Percentiles rank a stretch among this genome's conserved stretches.
These are phyloP conservation scores for Jaapia argillacea DNA, from an alignment of 768 basidiomycete genomes.

Conservation along the genomic window DNA sequence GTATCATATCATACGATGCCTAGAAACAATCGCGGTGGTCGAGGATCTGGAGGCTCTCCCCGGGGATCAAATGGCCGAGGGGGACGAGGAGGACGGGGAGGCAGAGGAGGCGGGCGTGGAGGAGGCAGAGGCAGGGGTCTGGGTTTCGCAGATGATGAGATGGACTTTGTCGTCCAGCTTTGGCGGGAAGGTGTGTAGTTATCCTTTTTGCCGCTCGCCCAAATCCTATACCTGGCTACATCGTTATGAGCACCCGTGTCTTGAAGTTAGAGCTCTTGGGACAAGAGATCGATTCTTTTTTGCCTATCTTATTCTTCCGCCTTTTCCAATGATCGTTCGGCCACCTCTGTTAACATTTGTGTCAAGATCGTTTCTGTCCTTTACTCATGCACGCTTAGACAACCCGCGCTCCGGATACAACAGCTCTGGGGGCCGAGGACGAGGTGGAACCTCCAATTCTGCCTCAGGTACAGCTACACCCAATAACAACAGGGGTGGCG, in stretches of 20 bases:
- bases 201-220: constrained; percentile 10
- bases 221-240: background rate
- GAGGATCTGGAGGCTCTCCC: too few relatives aligned
- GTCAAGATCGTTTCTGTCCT: background rate
- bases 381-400: background rate
- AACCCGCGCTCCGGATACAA: constrained; percentile 3
- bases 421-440: constrained; percentile 16
- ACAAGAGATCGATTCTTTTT: too few relatives aligned
- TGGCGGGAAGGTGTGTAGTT: constrained; percentile 10
- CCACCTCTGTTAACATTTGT: background rate
- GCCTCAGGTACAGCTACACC: background rate
- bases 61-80: constrained; percentile 4
- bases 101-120: constrained; percentile 1
- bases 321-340: background rate
- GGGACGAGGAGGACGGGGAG: background rate
- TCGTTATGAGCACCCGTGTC: background rate
- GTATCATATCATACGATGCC: too few relatives aligned
- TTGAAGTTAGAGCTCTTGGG: background rate
- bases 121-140: constrained; percentile 1
- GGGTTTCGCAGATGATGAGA: constrained; percentile 14
- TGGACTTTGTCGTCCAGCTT: constrained; percentile 16
- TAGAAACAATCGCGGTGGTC: too few relatives aligned
- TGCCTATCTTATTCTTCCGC: background rate
- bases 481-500: background rate
- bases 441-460: constrained; percentile 10